These are phyloP conservation scores for Phoenix dactylifera DNA, from an alignment of 176 grass and related monocot genomes.

Conservation along the genomic window DNA sequence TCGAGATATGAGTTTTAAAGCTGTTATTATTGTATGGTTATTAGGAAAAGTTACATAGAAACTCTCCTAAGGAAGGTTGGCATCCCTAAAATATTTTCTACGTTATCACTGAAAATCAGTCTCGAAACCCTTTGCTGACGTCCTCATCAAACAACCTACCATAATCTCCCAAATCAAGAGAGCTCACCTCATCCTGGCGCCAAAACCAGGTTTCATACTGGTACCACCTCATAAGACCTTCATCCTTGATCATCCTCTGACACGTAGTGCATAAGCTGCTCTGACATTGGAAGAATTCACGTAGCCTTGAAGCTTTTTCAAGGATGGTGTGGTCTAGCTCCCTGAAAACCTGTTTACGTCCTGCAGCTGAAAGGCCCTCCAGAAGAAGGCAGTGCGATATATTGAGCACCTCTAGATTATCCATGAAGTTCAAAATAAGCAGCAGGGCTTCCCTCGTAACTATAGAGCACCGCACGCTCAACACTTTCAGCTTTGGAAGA, in stretches of 20 bases:
- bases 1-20: no score
- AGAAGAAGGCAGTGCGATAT: slow-evolving; percentile 83
- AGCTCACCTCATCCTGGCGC: slow-evolving; percentile 72
- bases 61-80: not conserved
- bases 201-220: slow-evolving; percentile 85
- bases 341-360: slow-evolving; percentile 52
- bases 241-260: slow-evolving; percentile 75
- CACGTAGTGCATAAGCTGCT: slow-evolving; percentile 50
- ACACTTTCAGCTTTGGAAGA: slow-evolving; percentile 78
- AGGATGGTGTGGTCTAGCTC: slow-evolving; percentile 46
- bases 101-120: slow-evolving; percentile 37
- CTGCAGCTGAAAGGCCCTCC: slow-evolving; percentile 21
- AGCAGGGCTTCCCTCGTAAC: slow-evolving; percentile 58
- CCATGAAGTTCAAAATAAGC: slow-evolving; percentile 40
- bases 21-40: no score
- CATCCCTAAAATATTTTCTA: slow-evolving; percentile 1
- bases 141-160: slow-evolving; percentile 72
- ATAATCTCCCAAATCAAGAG: slow-evolving; percentile 67
- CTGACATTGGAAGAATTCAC: slow-evolving; percentile 73
- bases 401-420: slow-evolving; percentile 71
- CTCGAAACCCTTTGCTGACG: slow-evolving; percentile 35
- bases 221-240: slow-evolving; percentile 96
- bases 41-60: no score
- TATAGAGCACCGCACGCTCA: slow-evolving; percentile 85
- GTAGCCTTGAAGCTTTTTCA: slow-evolving; percentile 41